A percentile compares a stretch with the other conserved stretches of the same genome.
phyloP scores from a whole-genome alignment of 2,329 filamentous ascomycete species.

The Penicillium sp. region DNA sequence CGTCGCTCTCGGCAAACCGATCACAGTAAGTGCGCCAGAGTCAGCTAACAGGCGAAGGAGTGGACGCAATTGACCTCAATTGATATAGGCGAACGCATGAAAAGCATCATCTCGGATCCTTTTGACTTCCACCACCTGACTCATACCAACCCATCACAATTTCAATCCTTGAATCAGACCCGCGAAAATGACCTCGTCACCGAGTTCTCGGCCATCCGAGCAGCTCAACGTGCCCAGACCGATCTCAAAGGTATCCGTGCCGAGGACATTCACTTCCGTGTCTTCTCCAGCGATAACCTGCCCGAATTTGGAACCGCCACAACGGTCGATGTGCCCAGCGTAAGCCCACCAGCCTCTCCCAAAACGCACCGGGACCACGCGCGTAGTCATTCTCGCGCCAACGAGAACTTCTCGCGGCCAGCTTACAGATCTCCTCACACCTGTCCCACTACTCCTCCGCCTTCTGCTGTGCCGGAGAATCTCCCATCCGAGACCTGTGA shows the following conservation, averaged over 20 bases:
- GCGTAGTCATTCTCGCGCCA: slow-evolving; percentile 37
- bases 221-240: slow-evolving; percentile 50
- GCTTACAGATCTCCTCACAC: slow-evolving; percentile 42
- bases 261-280: slow-evolving; percentile 44
- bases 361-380: slow-evolving; percentile 23
- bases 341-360: slow-evolving; percentile 34
- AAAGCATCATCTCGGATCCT: slow-evolving; percentile 56
- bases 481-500: slow-evolving; percentile 32
- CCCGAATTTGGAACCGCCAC: slow-evolving; percentile 21
- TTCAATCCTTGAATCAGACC: slow-evolving; percentile 51
- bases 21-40: slow-evolving; percentile 33
- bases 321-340: slow-evolving; percentile 23
- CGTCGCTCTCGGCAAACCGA: slow-evolving; percentile 35
- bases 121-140: slow-evolving; percentile 64
- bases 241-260: slow-evolving; percentile 53
- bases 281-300: slow-evolving; percentile 35
- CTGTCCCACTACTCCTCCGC: slow-evolving; percentile 41
- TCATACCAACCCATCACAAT: slow-evolving; percentile 55
- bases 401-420: slow-evolving; percentile 56
- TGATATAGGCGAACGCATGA: slow-evolving; percentile 40
- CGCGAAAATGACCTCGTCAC: slow-evolving; percentile 51
- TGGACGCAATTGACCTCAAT: slow-evolving; percentile 4
- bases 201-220: slow-evolving; percentile 53
- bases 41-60: background rate
- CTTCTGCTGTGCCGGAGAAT: slow-evolving; percentile 37